Evolutionary conservation across 345 rosid genomes (phyloP).

Genomic region (Crucihimalaya himalaica): DNA sequence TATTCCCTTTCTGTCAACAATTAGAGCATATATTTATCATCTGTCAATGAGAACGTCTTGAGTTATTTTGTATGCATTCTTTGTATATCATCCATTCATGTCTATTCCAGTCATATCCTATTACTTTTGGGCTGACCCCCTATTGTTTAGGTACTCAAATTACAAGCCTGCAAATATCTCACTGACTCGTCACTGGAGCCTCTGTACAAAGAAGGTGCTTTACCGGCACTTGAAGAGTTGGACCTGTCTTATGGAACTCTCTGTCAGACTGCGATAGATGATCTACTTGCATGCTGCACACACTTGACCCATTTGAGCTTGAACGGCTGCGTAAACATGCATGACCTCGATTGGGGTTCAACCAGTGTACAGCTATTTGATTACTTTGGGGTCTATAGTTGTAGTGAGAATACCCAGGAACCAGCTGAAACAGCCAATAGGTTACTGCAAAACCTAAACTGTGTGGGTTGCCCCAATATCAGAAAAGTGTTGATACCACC

Average conservation of each 20-base stretch:
- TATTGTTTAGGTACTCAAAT: constrained; percentile 66
- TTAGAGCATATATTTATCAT: constrained; percentile 3
- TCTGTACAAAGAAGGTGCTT: constrained; percentile 80
- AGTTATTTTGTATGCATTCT: constrained; percentile 2
- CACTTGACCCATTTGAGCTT: constrained; percentile 92
- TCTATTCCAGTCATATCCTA: neutral
- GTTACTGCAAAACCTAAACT: constrained; percentile 87
- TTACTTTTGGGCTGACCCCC: constrained; percentile 13
- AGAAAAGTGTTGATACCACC: constrained; percentile 84
- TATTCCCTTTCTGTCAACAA: constrained; percentile 2
- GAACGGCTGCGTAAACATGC: constrained; percentile 93
- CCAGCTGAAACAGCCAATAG: constrained; percentile 57
- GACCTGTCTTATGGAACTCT: constrained; percentile 95
- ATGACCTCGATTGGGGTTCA: constrained; percentile 89
- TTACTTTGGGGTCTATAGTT: constrained; percentile 35
- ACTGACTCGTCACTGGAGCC: constrained; percentile 87
- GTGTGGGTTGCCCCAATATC: constrained; percentile 92
- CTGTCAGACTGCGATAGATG: constrained; percentile 89
- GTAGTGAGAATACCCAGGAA: constrained; percentile 40
- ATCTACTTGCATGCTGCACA: constrained; percentile 89
- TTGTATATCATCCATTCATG: constrained; percentile 6
- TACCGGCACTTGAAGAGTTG: constrained; percentile 76
- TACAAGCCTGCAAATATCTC: constrained; percentile 98
- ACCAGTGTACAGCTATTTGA: constrained; percentile 49
- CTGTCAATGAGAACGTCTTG: neutral